phyloP scores from a whole-genome alignment of 169 alveolate species.

The Babesia bovis region DNA sequence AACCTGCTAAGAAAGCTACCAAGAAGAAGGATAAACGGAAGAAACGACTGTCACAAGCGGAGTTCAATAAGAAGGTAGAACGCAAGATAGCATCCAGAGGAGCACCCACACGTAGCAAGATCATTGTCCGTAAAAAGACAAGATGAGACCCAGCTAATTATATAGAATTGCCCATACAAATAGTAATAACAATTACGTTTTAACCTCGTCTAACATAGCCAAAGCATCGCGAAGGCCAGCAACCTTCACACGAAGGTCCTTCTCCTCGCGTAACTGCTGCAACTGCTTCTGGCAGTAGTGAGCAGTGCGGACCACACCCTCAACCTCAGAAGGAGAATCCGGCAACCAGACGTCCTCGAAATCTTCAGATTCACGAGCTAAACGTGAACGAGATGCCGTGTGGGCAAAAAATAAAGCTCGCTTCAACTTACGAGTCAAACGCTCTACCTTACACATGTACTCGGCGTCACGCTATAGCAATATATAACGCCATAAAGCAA shows the following conservation, averaged over 20 bases:
- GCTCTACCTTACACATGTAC: constrained; percentile 30
- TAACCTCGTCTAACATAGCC: constrained; percentile 6
- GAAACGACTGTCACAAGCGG: constrained; percentile 41
- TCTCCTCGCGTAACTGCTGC: background rate
- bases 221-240: constrained; percentile 7
- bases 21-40: constrained; percentile 2
- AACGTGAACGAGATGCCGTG: constrained; percentile 29
- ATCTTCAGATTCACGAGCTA: background rate
- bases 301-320: constrained; percentile 28
- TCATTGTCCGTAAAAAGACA: constrained; percentile 47
- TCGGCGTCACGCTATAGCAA: constrained; percentile 36
- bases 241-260: constrained; percentile 5
- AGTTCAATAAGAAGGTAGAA: constrained; percentile 46
- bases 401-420: constrained; percentile 54
- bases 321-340: constrained; percentile 5
- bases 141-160: background rate
- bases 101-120: constrained; percentile 60
- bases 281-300: constrained; percentile 30
- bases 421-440: constrained; percentile 33
- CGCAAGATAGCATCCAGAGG: constrained; percentile 56
- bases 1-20: background rate
- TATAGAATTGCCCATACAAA: background rate
- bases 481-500: background rate
- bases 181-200: background rate
- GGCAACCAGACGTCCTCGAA: background rate